A percentile compares a stretch with the other conserved stretches of the same genome.
These are phyloP conservation scores for Aspergillus ustus DNA, from an alignment of 2,329 filamentous ascomycete species.

Conservation along the genomic window DNA sequence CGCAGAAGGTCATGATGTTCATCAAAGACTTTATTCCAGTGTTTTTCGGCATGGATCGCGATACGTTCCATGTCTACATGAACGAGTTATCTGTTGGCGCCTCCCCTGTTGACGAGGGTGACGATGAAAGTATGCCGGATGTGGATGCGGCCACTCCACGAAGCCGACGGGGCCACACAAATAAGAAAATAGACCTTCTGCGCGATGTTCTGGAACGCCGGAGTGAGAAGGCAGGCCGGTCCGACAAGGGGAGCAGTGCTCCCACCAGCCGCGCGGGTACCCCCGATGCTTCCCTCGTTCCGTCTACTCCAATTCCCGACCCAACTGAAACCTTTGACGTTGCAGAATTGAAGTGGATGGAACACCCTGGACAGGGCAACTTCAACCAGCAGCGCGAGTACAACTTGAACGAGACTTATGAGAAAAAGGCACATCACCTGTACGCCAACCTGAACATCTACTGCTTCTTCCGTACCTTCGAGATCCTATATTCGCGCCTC, in stretches of 20 bases:
- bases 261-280: constrained; percentile 85
- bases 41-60: constrained; percentile 77
- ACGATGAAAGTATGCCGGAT: constrained; percentile 69
- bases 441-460: constrained; percentile 91
- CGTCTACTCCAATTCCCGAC: constrained; percentile 49
- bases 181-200: constrained; percentile 76
- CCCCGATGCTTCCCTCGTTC: constrained; percentile 66
- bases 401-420: constrained; percentile 77
- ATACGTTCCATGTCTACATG: constrained; percentile 69
- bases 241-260: constrained; percentile 79
- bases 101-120: constrained; percentile 76
- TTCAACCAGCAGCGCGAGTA: constrained; percentile 67
- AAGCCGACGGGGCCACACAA: constrained; percentile 65
- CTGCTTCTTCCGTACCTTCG: constrained; percentile 92
- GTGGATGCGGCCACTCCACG: constrained; percentile 73
- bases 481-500: constrained; percentile 85
- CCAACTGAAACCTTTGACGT: constrained; percentile 59
- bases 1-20: constrained; percentile 74
- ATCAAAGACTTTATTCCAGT: constrained; percentile 75
- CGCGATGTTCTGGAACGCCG: constrained; percentile 83
- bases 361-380: constrained; percentile 61
- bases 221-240: constrained; percentile 70
- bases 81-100: constrained; percentile 71
- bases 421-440: constrained; percentile 80
- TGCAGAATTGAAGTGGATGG: constrained; percentile 61